A percentile compares a stretch with the other conserved stretches of the same genome.
Conservation (phyloP, 441 rosid genomes). For the Eruca vesicaria region DNA sequence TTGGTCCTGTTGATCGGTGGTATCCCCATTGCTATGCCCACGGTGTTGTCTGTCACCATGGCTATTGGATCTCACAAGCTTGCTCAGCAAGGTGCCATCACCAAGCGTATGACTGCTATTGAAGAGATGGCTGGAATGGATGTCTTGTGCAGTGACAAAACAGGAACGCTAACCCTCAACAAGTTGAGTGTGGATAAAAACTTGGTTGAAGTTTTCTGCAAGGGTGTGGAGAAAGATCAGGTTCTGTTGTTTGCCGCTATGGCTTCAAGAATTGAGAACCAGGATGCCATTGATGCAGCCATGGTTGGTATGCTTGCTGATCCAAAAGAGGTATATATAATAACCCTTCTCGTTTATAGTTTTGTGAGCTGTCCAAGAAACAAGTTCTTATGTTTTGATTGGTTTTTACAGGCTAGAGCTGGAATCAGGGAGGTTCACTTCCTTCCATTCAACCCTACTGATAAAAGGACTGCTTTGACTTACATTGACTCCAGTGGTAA, state of each 20-base stretch:
- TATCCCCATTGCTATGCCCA: slow-evolving; percentile 73
- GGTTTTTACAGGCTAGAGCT: slow-evolving; percentile 46
- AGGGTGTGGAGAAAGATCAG: slow-evolving; percentile 49
- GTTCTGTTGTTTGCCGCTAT: slow-evolving; percentile 59
- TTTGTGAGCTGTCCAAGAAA: background rate
- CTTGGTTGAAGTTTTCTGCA: slow-evolving; percentile 60
- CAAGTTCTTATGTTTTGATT: slow-evolving; percentile 9
- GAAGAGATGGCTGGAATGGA: slow-evolving; percentile 78
- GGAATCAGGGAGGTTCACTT: slow-evolving; percentile 62
- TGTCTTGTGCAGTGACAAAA: slow-evolving; percentile 69
- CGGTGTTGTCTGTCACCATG: slow-evolving; percentile 66
- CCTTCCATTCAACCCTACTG: slow-evolving; percentile 61
- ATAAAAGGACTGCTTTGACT: slow-evolving; percentile 64
- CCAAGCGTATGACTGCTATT: slow-evolving; percentile 70
- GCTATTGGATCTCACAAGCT: slow-evolving; percentile 64
- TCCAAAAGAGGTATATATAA: slow-evolving; percentile 52
- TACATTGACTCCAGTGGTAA: slow-evolving; percentile 45
- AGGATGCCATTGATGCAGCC: slow-evolving; percentile 60
- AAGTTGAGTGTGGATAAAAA: slow-evolving; percentile 56
- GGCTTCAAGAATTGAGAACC: slow-evolving; percentile 63
- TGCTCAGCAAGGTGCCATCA: slow-evolving; percentile 69
- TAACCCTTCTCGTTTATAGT: background rate
- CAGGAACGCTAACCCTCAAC: slow-evolving; percentile 61
- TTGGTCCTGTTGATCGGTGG: slow-evolving; percentile 71
- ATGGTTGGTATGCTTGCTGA: slow-evolving; percentile 61